Evolutionary conservation across 2,329 filamentous ascomycete genomes (phyloP), one percentile per base, ranked within the genome.

Genomic region (Pleurostoma richardsiae): DNA sequence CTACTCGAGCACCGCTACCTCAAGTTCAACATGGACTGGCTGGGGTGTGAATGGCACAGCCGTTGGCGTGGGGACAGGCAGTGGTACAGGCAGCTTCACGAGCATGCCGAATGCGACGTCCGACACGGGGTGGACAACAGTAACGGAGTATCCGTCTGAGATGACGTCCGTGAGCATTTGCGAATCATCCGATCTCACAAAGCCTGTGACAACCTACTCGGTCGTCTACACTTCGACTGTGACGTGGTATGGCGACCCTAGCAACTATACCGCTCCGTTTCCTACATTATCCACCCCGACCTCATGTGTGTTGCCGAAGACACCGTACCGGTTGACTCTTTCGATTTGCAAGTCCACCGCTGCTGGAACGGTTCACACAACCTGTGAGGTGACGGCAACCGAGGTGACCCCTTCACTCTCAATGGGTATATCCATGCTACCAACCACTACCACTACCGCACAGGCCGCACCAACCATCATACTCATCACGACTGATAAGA

Each of bases 401-500:
- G 10, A 33, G 29, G 7, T 42, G 42, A 36, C 46, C 44, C 47
- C 30, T 10, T 29, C 5, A 29, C 36, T 10, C 29, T 49, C 58
- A 10, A 54, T 59, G 5, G 72, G 71, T 52, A 70, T 64, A 29
- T 54, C 29, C 29, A 42, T 40, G 36, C 19, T 19, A 19, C 19
- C 19, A 19, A 19, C 19, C 19, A 19, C 19, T 19, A 19, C 19
- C 19, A 19, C 19, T 19, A 19, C 19, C 19, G 19, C 19, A 19
- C 19, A 19, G 19, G 19, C 19, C 19, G 19, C 19, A 19, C 38
- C 54, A 29, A 70, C 69, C 5, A 53, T 74, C 41, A 74, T 69
- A 4, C 71, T 77, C 41, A 56, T 74, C 43, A 78, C 74, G 3
- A 78, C 76, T 3, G 76, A 78, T 56, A 79, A 78, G 56, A 79